These are phyloP conservation scores for Xylaria flabelliformis DNA, from an alignment of 495 filamentous ascomycete species.

Conservation along the genomic window DNA sequence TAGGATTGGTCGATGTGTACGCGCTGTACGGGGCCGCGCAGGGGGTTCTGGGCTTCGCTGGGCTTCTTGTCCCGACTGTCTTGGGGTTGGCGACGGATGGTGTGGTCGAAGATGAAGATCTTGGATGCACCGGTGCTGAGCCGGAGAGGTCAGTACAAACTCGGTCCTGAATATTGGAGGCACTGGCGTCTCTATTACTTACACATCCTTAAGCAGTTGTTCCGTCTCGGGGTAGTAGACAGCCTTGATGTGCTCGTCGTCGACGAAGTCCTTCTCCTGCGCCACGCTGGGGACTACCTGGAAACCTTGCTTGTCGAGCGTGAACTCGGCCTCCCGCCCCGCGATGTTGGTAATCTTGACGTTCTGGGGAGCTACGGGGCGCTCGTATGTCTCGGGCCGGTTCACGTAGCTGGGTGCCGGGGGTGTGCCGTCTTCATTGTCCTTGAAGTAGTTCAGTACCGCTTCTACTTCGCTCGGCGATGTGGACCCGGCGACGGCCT, in stretches of 20 bases:
- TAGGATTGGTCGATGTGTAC: conserved; percentile 80
- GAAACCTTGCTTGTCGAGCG: conserved; percentile 53
- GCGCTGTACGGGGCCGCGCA: conserved; percentile 67
- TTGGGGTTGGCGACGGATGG: conserved; percentile 63
- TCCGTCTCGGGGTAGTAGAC: conserved; percentile 73
- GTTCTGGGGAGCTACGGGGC: conserved; percentile 43
- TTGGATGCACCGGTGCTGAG: conserved; percentile 67
- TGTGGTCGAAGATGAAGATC: conserved; percentile 79
- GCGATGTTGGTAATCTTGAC: conserved; percentile 51
- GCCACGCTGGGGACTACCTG: conserved; percentile 47
- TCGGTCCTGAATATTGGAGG: background rate
- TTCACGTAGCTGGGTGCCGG: conserved; percentile 57
- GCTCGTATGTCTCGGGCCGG: conserved; percentile 58
- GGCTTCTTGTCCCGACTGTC: conserved; percentile 28
- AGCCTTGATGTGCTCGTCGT: conserved; percentile 71
- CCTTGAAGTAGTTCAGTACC: conserved; percentile 65
- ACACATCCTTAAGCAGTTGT: conserved; percentile 67
- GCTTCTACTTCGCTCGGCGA: conserved; percentile 56
- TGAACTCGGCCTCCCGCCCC: conserved; percentile 47
- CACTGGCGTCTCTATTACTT: conserved; percentile 43
- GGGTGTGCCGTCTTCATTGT: conserved; percentile 62
- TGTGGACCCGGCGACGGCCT: background rate
- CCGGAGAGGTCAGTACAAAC: conserved; percentile 30
- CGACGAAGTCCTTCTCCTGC: conserved; percentile 65
- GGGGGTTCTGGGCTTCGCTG: background rate